A percentile compares a stretch with the other conserved stretches of the same genome.
Evolutionary conservation across 2,329 filamentous ascomycete genomes (phyloP).

Genomic region (Xylogone sp.): DNA sequence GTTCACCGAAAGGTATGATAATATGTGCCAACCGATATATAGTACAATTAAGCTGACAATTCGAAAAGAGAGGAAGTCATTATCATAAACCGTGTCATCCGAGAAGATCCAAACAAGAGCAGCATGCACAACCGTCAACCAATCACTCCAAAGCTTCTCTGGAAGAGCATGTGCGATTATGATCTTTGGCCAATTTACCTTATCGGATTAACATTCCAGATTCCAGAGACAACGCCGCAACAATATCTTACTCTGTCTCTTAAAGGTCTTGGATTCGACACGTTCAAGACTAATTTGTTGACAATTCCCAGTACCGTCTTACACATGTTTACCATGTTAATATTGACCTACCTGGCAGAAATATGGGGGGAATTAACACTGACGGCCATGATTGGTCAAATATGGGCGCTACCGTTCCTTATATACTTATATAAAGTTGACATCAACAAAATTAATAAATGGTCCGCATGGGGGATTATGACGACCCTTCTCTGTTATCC

Average conservation of each 20-base stretch:
- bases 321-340: constrained; percentile 35
- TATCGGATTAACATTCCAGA: constrained; percentile 38
- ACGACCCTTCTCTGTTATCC: neutral
- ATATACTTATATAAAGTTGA: constrained; percentile 33
- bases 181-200: constrained; percentile 47
- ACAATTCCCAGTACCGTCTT: constrained; percentile 50
- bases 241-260: constrained; percentile 58
- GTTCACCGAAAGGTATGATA: constrained; percentile 54
- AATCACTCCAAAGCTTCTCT: constrained; percentile 38
- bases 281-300: constrained; percentile 58
- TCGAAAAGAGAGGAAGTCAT: constrained; percentile 52
- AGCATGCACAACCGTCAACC: constrained; percentile 46
- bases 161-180: constrained; percentile 44
- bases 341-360: constrained; percentile 32
- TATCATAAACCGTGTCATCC: constrained; percentile 55
- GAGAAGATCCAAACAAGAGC: constrained; percentile 47
- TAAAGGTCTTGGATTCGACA: constrained; percentile 50
- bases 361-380: constrained; percentile 44
- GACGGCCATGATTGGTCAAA: constrained; percentile 41
- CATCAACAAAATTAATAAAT: constrained; percentile 16
- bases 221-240: constrained; percentile 43
- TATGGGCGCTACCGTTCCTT: constrained; percentile 58
- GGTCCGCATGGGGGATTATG: neutral
- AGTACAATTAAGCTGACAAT: neutral
- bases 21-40: neutral